These are phyloP conservation scores for Myriosclerotinia duriaeana DNA, from an alignment of 2,329 filamentous ascomycete species.

Conservation along the genomic window DNA sequence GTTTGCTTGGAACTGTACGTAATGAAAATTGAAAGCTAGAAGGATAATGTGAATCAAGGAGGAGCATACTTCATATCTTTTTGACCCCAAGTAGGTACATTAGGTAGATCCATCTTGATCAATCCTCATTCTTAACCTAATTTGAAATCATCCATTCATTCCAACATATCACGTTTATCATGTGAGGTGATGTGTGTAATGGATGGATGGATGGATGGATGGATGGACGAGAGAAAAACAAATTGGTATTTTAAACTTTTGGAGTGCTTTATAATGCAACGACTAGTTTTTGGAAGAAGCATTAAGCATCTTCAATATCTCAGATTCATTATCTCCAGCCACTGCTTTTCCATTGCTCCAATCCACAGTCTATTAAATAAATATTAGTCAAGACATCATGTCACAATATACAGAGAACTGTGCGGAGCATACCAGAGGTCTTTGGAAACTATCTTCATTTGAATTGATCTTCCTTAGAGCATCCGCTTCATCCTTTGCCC, in stretches of 20 bases:
- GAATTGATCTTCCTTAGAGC: conserved; percentile 77
- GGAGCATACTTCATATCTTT: neutral
- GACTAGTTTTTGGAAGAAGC: conserved; percentile 46
- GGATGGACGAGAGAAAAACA: neutral
- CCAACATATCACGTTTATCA: neutral
- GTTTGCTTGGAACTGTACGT: neutral
- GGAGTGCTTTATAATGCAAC: neutral
- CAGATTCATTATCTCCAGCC: conserved; percentile 77
- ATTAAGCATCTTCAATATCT: conserved; percentile 80
- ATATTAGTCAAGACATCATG: conserved; percentile 34
- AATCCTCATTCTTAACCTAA: neutral
- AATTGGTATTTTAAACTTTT: conserved; percentile 20
- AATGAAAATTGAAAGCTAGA: neutral
- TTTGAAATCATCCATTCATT: neutral
- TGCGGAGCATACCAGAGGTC: conserved; percentile 67
- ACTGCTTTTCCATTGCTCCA: conserved; percentile 88
- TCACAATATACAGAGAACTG: neutral
- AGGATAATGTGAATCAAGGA: neutral
- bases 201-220: neutral
- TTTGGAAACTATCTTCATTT: conserved; percentile 65
- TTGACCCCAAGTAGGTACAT: neutral
- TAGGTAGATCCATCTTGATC: neutral
- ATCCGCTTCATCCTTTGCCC: conserved; percentile 71
- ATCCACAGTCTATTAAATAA: conserved; percentile 63
- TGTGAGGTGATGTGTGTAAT: neutral